These are phyloP conservation scores for Eutrema yunnanense DNA, from an alignment of 345 rosid species.

Conservation along the genomic window DNA sequence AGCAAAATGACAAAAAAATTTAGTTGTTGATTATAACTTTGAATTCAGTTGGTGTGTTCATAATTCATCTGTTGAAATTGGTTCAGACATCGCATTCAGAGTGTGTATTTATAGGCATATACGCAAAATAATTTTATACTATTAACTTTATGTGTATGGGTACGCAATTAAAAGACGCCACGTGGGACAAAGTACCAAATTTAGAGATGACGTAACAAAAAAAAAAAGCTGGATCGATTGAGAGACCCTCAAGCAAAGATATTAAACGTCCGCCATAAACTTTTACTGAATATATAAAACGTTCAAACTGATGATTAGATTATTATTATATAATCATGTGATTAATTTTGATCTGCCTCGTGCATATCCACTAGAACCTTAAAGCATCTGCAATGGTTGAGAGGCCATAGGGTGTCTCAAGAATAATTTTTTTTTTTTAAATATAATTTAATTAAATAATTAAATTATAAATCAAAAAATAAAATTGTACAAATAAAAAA, in stretches of 20 bases:
- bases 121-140: neutral
- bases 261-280: neutral
- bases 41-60: constrained; percentile 21
- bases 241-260: constrained; percentile 23
- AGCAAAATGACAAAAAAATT: constrained; percentile 6
- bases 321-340: constrained; percentile 6
- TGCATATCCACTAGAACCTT: constrained; percentile 15
- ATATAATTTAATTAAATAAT: no score
- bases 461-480: no score
- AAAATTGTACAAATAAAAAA: no score
- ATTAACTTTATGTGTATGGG: neutral
- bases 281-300: neutral
- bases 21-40: neutral
- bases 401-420: no score
- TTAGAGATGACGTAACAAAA: neutral
- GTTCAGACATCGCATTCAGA: constrained; percentile 30
- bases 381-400: no score
- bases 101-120: constrained; percentile 16
- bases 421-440: no score
- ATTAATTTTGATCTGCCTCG: neutral
- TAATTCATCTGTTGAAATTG: constrained; percentile 26
- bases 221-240: constrained; percentile 18
- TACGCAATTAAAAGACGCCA: constrained; percentile 16
- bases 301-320: constrained; percentile 17
- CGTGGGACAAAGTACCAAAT: constrained; percentile 20